Evolutionary conservation across 2,329 filamentous ascomycete genomes (phyloP).

Genomic region (Coniochaeta hoffmannii): DNA sequence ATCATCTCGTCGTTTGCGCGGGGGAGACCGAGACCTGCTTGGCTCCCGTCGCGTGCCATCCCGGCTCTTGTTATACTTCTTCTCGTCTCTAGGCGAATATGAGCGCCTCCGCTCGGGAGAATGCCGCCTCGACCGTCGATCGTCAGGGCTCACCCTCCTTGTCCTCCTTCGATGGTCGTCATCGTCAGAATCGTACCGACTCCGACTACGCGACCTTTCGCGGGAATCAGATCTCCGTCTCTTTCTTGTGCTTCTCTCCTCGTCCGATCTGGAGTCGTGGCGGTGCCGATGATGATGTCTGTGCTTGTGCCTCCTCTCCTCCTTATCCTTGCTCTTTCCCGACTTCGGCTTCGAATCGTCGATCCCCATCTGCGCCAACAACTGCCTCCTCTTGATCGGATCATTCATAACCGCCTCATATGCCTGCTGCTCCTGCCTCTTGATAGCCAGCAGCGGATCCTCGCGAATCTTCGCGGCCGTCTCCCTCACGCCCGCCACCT

Average conservation of each 20-base stretch:
- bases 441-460: conserved; percentile 88
- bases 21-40: conserved; percentile 1
- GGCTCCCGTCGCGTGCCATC: conserved; percentile 8
- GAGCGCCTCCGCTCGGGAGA: conserved; percentile 5
- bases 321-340: conserved; percentile 21
- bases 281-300: conserved; percentile 33
- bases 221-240: conserved; percentile 38
- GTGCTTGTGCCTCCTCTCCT: conserved; percentile 31
- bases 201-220: conserved; percentile 29
- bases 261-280: conserved; percentile 31
- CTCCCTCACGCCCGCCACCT: conserved; percentile 69
- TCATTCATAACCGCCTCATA: conserved; percentile 77
- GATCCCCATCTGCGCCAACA: conserved; percentile 58
- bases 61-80: conserved; percentile 10
- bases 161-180: conserved; percentile 11
- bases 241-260: conserved; percentile 28
- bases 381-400: conserved; percentile 57
- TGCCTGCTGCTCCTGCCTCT: conserved; percentile 79
- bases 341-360: conserved; percentile 34
- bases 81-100: conserved; percentile 1
- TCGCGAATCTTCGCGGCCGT: conserved; percentile 80
- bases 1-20: conserved; percentile 8
- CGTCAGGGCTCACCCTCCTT: not conserved
- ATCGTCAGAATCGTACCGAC: conserved; percentile 21
- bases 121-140: conserved; percentile 14